Evolutionary conservation across 2,329 filamentous ascomycete genomes (phyloP), one percentile per base, ranked within the genome.

Genomic region (Cytospora piceicola): DNA sequence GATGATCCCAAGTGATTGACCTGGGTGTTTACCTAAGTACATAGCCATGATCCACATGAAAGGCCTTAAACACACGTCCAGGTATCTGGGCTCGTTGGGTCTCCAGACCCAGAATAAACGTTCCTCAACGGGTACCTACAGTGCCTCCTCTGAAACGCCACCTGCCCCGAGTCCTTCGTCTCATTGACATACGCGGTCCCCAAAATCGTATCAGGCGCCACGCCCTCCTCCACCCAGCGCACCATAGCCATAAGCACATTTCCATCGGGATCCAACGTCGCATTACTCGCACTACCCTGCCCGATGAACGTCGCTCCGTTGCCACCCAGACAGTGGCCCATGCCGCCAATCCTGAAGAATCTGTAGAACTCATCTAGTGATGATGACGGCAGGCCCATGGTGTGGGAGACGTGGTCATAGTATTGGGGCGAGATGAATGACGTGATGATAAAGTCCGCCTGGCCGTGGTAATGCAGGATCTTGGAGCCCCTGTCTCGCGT

Each of bases 281-380:
- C 60, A 3, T 73, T 14, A 72, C 71, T 4, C 69, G 51, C 9
- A 64, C 62, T 20, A 53, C 46, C 61, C 36, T 77, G 73, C 3
- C 75, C 74, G 24, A 77, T 71, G 8, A 68, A 68, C 0, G 63
- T 73, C 1, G 81, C 80, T 2, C 81, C 81, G 20, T 71, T 70
- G 8, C 83, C 83, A 9, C 80, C 79, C 6, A 57, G 65, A 70
- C 84, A 87, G 72, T 87, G 84, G 1, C 73, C 76, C 75, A 84
- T 82, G 11, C 84, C 83, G 15, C 78, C 79, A 68, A 86, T 78
- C 30, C 78, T 77, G 76, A 87, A 86, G 73, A 78, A 81, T 59
- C 83, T 78, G 69, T 83, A 82, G 66, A 82, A 83, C 1, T 74
- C 70, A 63, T 82, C 79, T 2, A 82, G 70, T 60, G 77, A 65